phyloP scores from a whole-genome alignment of 208 protist genomes.

The Leishmania guyanensis region DNA sequence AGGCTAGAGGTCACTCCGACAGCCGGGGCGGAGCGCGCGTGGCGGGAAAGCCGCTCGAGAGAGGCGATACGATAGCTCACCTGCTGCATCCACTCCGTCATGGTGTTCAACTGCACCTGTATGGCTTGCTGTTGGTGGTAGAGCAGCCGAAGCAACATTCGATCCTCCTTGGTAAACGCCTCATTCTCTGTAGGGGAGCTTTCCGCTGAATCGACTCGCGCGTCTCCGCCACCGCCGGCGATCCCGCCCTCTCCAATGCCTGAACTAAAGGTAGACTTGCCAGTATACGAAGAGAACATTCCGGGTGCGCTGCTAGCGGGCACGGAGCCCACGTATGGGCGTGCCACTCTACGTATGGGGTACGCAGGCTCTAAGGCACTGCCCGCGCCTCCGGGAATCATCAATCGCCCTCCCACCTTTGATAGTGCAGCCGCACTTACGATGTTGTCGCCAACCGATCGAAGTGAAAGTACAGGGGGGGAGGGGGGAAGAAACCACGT shows the following conservation, averaged over 20 bases:
- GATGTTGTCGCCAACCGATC: neutral
- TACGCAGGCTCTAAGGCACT: constrained; percentile 8
- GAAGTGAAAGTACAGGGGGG: neutral
- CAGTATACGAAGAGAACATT: constrained; percentile 8
- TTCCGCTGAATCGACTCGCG: too few relatives aligned
- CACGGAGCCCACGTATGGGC: constrained; percentile 22
- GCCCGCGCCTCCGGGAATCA: constrained; percentile 14
- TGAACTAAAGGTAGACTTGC: neutral
- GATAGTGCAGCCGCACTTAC: neutral
- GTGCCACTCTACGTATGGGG: neutral
- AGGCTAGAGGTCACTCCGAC: neutral
- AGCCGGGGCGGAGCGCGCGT: constrained; percentile 17
- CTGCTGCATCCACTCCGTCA: constrained; percentile 74
- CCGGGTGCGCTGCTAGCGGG: neutral
- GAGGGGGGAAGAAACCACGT: neutral
- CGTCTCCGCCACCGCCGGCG: neutral
- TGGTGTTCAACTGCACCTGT: constrained; percentile 79
- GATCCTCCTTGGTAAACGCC: constrained; percentile 66
- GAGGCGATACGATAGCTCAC: constrained; percentile 36
- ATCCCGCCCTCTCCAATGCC: neutral
- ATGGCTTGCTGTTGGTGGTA: constrained; percentile 87
- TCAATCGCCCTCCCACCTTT: neutral
- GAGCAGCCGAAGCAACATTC: constrained; percentile 73
- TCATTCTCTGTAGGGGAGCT: constrained; percentile 3
- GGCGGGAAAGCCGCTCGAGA: constrained; percentile 21